A percentile compares a stretch with the other conserved stretches of the same genome.
Conservation (phyloP, 2,329 filamentous ascomycete genomes). For the Colletotrichum sp. region DNA sequence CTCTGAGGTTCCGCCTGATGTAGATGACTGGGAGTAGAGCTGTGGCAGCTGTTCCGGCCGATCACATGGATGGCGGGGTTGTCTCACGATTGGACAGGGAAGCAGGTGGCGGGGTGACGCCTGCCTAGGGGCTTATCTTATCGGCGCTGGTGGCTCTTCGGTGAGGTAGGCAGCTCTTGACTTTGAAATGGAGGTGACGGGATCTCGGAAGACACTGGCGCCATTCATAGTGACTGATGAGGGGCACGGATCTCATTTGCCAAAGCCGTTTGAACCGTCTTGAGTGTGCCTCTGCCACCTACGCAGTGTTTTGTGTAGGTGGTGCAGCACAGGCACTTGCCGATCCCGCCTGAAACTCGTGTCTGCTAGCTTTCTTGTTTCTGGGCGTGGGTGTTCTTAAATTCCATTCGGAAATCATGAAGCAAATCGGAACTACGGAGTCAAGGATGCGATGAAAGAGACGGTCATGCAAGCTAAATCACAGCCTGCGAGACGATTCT, state of each 20-base stretch:
- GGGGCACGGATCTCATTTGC: not conserved
- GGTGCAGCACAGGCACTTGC: not conserved
- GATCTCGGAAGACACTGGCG: not conserved
- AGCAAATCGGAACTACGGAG: not conserved
- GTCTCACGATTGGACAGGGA: constrained; percentile 23
- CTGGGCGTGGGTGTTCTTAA: not conserved
- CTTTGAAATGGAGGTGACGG: not conserved
- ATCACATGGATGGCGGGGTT: constrained; percentile 27
- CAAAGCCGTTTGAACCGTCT: not conserved
- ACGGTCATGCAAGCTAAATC: not conserved
- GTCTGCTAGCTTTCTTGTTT: not conserved
- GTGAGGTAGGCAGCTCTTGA: not conserved
- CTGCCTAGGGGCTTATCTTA: constrained; percentile 22
- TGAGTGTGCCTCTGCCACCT: not conserved
- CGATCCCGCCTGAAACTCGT: not conserved
- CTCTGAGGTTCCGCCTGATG: constrained; percentile 18
- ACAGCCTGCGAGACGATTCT: not conserved
- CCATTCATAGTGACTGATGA: not conserved
- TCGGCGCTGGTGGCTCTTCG: not conserved
- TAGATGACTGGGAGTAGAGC: constrained; percentile 12
- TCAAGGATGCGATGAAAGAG: not conserved
- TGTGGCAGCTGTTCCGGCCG: constrained; percentile 21
- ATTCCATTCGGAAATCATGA: not conserved
- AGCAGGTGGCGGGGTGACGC: constrained; percentile 13
- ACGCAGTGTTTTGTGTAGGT: not conserved